Evolutionary conservation across 2,329 filamentous ascomycete species (phyloP), one percentile per base, ranked within the genome.

Genomic region (Fusarium sp.): DNA sequence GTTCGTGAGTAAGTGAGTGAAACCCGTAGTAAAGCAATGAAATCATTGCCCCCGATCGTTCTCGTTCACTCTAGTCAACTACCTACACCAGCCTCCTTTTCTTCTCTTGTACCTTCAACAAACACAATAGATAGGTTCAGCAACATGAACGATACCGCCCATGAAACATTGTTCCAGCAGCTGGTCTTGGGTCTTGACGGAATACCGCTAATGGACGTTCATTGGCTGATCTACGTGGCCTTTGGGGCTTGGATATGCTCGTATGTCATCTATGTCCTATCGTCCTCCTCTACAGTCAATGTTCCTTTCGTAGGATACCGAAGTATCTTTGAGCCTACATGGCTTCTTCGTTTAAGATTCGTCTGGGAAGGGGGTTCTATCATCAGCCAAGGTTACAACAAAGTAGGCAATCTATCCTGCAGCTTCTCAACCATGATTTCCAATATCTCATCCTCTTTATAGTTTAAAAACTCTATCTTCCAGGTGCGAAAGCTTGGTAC

Each of bases 341-440:
- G 48, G 48, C 10, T 51, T 15, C 31, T 51, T 5, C 48, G 48
- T 12, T 12, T 51, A 4, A 31, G 48, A 6, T 51, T 51, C 3
- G 48, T 51, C 31, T 51, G 31, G 48, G 48, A 33, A 20, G 48
- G 48, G 4, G 48, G 48, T 8, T 51, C 16, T 2, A 36, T 51
- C 9, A 36, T 51, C 4, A 22, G 31, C 5, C 31, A 51, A 35
- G 48, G 48, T 1, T 51, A 51, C n/a, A 35, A 6, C 3, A 36
- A 51, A 20, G 48, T 51, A 9, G 16, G 30, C 10, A 4, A 1
- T 31, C 1, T 9, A 6, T 11, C 8, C 12, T 7, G 26, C 8
- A 13, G 3, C 15, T 0, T 0, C 1, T 5, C 3, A 18, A 1
- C 15, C 22, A 13, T n/a, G n/a, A n/a, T n/a, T n/a, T n/a, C n/a